phyloP scores from a whole-genome alignment of 2,329 filamentous ascomycete genomes.

The Fusarium fujikuroi region DNA sequence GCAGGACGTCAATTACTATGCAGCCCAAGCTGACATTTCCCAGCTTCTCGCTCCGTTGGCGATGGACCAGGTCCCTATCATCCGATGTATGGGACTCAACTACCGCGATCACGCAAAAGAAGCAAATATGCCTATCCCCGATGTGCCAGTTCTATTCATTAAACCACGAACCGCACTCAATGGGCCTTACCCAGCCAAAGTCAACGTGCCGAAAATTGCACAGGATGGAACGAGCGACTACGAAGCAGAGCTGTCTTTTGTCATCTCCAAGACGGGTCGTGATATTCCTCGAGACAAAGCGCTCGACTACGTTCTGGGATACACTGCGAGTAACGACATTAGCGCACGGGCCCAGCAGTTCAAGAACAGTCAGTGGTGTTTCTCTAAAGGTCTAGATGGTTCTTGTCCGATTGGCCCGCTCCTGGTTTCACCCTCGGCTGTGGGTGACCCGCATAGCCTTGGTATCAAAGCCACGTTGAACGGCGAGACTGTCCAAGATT shows the following conservation, averaged over 20 bases:
- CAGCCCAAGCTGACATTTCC: background rate
- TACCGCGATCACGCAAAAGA: background rate
- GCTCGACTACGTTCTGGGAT: background rate
- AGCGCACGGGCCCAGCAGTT: background rate
- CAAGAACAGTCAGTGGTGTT: background rate
- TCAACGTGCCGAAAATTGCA: background rate
- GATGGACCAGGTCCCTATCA: background rate
- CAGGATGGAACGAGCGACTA: background rate
- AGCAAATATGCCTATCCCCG: background rate
- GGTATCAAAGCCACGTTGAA: background rate
- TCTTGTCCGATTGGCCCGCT: background rate
- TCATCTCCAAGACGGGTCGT: background rate
- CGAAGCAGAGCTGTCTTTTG: background rate
- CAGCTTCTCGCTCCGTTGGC: background rate
- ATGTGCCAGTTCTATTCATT: background rate
- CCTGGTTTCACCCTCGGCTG: background rate
- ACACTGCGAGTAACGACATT: background rate
- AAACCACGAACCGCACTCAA: background rate
- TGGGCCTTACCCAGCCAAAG: background rate
- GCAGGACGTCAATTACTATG: too few species aligned
- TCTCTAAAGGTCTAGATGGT: background rate
- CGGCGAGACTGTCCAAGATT: background rate
- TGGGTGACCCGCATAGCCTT: background rate
- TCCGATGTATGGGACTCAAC: background rate
- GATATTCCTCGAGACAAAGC: background rate